A percentile compares a stretch with the other conserved stretches of the same genome.
Conservation (phyloP, 2,329 filamentous ascomycete genomes). For the Plectosphaerella sp. region DNA sequence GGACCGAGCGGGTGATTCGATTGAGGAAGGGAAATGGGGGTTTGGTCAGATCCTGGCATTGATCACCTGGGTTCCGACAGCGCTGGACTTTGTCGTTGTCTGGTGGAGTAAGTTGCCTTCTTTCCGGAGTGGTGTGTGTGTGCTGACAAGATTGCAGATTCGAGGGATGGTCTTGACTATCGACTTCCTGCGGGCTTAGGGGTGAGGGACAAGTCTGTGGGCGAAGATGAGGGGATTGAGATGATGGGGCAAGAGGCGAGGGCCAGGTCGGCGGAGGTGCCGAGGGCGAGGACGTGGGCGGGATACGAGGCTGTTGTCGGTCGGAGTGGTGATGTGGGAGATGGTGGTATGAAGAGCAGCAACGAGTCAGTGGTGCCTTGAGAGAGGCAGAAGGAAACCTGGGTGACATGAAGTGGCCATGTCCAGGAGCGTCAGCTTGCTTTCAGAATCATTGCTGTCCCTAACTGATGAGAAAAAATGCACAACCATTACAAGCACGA, state of each 20-base stretch:
- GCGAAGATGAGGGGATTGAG: background rate
- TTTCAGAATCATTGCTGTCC: too few species aligned
- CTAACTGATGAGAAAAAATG: too few species aligned
- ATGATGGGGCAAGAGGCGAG: background rate
- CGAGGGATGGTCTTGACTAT: background rate
- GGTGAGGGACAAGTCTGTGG: background rate
- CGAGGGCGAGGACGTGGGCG: background rate
- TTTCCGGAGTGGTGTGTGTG: background rate
- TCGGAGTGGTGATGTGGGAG: too few species aligned
- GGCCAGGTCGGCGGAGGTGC: background rate
- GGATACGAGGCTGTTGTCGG: background rate
- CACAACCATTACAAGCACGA: too few species aligned
- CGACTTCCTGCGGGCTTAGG: background rate
- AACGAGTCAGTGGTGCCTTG: too few species aligned
- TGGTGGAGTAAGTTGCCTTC: background rate
- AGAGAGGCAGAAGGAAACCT: too few species aligned
- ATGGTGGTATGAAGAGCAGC: too few species aligned
- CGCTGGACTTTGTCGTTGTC: background rate
- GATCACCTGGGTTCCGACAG: background rate
- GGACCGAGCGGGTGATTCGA: background rate
- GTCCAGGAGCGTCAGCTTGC: too few species aligned
- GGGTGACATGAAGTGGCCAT: too few species aligned
- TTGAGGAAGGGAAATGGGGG: background rate
- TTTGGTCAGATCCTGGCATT: background rate
- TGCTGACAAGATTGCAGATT: background rate